Conservation (phyloP, 108 stramenopile genomes). For the Aurantiochytrium sp. region DNA sequence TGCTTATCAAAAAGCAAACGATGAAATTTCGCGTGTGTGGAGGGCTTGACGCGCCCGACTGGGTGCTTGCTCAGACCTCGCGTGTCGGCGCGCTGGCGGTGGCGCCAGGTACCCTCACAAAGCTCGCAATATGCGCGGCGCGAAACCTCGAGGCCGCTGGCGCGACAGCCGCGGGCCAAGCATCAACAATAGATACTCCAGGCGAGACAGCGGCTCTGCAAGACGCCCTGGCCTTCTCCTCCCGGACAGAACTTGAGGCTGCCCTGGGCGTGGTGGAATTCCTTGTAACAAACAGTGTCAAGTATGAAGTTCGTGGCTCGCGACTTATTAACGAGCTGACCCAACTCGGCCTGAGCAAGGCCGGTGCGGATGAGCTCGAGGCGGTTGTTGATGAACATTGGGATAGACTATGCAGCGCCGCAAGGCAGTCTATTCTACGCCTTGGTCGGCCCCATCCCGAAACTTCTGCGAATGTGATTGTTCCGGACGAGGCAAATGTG, state of each 20-base stretch:
- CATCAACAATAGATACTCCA: no score
- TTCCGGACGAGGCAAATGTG: no score
- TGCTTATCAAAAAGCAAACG: neutral
- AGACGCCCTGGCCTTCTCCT: no score
- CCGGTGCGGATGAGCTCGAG: neutral
- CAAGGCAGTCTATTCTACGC: neutral
- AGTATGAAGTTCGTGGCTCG: neutral
- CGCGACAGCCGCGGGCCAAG: no score
- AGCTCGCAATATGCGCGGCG: neutral
- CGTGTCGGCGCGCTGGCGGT: neutral
- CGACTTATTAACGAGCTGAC: neutral
- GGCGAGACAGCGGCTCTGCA: no score
- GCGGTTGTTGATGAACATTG: neutral
- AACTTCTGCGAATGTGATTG: neutral
- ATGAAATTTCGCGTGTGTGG: neutral
- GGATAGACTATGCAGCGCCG: neutral
- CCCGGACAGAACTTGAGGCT: neutral
- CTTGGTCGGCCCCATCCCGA: neutral
- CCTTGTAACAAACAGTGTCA: neutral
- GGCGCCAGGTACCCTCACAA: neutral
- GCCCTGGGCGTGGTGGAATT: neutral
- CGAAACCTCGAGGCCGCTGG: neutral
- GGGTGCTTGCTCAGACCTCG: neutral
- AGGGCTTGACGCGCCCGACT: neutral
- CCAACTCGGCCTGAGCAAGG: neutral